phyloP scores from a whole-genome alignment of 1,284 basidiomycete genomes.

The Sporisorium reilianum region DNA sequence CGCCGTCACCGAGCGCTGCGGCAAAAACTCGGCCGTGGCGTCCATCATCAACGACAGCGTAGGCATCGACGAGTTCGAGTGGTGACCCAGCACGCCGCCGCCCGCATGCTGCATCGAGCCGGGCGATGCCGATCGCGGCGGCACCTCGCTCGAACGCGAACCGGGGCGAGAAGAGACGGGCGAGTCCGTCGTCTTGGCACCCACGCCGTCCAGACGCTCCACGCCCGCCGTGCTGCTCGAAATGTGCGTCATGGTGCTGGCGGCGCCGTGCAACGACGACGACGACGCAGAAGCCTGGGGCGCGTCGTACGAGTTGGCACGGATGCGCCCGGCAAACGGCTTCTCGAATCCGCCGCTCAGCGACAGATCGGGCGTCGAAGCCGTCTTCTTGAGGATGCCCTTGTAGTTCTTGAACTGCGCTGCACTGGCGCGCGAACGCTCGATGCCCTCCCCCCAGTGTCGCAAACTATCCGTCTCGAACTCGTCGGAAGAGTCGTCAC shows the following conservation, averaged over 20 bases:
- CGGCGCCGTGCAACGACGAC: conserved; percentile 24
- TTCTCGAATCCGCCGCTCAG: conserved; percentile 44
- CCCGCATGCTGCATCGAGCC: conserved; percentile 40
- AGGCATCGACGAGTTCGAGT: conserved; percentile 76
- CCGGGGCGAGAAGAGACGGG: conserved; percentile 47
- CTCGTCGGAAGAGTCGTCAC: conserved; percentile 71
- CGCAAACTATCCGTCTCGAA: conserved; percentile 72
- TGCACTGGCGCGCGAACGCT: conserved; percentile 77
- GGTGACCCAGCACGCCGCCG: conserved; percentile 57
- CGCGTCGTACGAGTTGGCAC: conserved; percentile 70
- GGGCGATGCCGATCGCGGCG: conserved; percentile 40
- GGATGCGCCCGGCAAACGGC: conserved; percentile 63
- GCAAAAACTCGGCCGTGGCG: conserved; percentile 70
- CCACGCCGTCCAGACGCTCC: conserved; percentile 62
- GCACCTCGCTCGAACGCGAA: conserved; percentile 34
- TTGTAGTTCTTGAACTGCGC: conserved; percentile 78
- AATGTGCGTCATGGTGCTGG: conserved; percentile 58
- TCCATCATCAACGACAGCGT: conserved; percentile 82
- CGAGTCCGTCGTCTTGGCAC: conserved; percentile 46
- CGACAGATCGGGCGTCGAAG: conserved; percentile 48
- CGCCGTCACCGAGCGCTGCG: conserved; percentile 63
- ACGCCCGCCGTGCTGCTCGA: conserved; percentile 56
- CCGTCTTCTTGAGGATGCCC: conserved; percentile 82
- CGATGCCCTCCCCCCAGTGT: conserved; percentile 74
- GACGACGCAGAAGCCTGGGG: conserved; percentile 43